Evolutionary conservation across 345 rosid genomes (phyloP).

Genomic region (Brassica juncea): DNA sequence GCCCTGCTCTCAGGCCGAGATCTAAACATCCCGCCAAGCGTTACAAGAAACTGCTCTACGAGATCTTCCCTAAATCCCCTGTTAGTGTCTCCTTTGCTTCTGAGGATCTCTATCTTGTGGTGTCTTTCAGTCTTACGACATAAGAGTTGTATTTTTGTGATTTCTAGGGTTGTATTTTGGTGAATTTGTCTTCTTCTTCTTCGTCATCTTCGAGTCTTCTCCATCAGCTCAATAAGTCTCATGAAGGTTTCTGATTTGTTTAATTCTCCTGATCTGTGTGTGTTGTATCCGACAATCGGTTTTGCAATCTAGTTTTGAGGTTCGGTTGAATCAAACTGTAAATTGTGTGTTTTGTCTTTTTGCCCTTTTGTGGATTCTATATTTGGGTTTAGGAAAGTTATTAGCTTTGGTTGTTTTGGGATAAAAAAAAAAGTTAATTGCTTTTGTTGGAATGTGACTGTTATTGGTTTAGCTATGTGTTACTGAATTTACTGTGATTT

Average conservation of each 20-base stretch:
- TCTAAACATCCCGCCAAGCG: slow-evolving; percentile 98
- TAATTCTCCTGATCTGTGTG: background rate
- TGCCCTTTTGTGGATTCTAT: slow-evolving; percentile 10
- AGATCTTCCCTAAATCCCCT: slow-evolving; percentile 82
- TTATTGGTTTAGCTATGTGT: background rate
- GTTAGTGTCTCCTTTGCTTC: slow-evolving; percentile 51
- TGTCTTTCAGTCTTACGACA: background rate
- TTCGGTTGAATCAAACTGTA: slow-evolving; percentile 29
- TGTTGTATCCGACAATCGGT: background rate
- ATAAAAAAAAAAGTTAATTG: slow-evolving; percentile 10
- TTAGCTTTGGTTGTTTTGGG: slow-evolving; percentile 20
- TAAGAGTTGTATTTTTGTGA: background rate
- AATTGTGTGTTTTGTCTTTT: slow-evolving; percentile 13
- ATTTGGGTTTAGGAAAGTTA: slow-evolving; percentile 22
- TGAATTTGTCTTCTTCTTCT: slow-evolving; percentile 13
- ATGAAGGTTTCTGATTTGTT: slow-evolving; percentile 38
- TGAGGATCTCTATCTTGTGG: background rate
- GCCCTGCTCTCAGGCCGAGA: slow-evolving; percentile 97
- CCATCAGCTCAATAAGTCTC: slow-evolving; percentile 50
- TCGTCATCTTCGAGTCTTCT: slow-evolving; percentile 51
- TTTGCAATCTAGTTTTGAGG: slow-evolving; percentile 8
- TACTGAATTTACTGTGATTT: no score
- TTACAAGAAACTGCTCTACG: slow-evolving; percentile 85
- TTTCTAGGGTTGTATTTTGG: no score
- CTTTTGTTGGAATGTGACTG: background rate